Base-by-base conservation (phyloP, 2,329 filamentous ascomycete genomes). In the Talaromyces sp. region DNA sequence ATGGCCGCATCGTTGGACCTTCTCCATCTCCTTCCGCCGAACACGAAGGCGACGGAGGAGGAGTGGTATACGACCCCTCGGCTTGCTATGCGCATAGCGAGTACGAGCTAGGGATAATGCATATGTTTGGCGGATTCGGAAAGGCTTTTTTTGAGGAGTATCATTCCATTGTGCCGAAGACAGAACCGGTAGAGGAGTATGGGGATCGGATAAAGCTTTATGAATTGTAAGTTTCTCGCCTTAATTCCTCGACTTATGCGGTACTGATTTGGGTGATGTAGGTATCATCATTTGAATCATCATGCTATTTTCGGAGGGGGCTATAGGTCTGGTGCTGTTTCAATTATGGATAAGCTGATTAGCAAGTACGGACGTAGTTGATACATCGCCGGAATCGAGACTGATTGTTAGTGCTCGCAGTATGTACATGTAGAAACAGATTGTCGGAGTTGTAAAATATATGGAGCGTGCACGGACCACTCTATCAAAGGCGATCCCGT, bases 31-130 rank as follows among this genome's bases (percentile, higher is more conserved):
- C 35, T 16, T 78, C 68, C 49, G 71, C 68, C 31, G 33, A 69
- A 6, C 72, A 31, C 76, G 70, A 74, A 37, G 78, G 73, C 33
- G 77, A 69, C 8, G 68, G 78, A 45, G 82, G 83, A 0, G 83
- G 1, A 69, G 87, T 97, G 0, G 86, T 96, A 1, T 97, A 88
- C 73, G 94, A 97, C 73, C 88, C 93, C 0, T 90, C 89, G 2
- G 85, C 87, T 49, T 90, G 90, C 68, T 97, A 96, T 73, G 92
- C 89, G 1, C 93, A 97, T 75, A 90, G 85, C 1, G 94, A 98
- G 80, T 97, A 89, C 76, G 94, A 97, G 70, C 80, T 96, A 61
- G 94, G 94, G 0, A 97, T 96, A 69, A 97, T 97, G 93, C 86
- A 85, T 60, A 96, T 97, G 93, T 98, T 97, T 83, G 93, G 93